Evolutionary conservation across 2,329 filamentous ascomycete genomes (phyloP).

Genomic region (Aspergillus sp.): DNA sequence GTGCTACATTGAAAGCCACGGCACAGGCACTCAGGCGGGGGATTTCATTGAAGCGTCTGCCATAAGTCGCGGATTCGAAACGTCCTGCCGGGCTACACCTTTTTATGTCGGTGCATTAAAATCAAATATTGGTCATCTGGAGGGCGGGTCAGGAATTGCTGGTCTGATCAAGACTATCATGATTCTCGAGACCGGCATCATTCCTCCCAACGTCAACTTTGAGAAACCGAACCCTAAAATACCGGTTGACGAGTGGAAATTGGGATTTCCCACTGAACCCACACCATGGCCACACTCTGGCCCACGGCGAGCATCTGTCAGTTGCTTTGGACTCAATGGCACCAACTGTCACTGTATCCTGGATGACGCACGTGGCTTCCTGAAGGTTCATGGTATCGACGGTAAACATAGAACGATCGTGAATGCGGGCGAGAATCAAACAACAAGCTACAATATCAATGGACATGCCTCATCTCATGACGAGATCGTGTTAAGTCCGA

Average conservation of each 20-base stretch:
- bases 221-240: conserved; percentile 22
- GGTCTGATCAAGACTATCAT: conserved; percentile 16
- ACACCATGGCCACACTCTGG: conserved; percentile 17
- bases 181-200: conserved; percentile 15
- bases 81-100: background rate
- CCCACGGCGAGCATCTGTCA: conserved; percentile 21
- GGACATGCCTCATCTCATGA: no score
- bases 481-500: background rate
- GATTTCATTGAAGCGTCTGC: conserved; percentile 4
- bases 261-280: conserved; percentile 13
- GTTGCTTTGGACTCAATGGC: conserved; percentile 17
- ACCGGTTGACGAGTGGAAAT: conserved; percentile 16
- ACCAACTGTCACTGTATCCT: conserved; percentile 12
- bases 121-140: conserved; percentile 21
- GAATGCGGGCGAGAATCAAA: background rate
- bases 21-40: conserved; percentile 32
- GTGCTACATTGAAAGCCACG: conserved; percentile 40
- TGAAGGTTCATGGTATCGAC: background rate
- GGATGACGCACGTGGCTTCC: conserved; percentile 7
- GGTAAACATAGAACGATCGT: background rate
- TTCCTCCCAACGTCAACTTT: conserved; percentile 19
- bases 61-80: conserved; percentile 3
- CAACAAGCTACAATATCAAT: background rate
- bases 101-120: conserved; percentile 20
- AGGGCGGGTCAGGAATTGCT: conserved; percentile 14